Base-by-base conservation (phyloP, 2,329 filamentous ascomycete species). In the Coniochaeta sp. region DNA sequence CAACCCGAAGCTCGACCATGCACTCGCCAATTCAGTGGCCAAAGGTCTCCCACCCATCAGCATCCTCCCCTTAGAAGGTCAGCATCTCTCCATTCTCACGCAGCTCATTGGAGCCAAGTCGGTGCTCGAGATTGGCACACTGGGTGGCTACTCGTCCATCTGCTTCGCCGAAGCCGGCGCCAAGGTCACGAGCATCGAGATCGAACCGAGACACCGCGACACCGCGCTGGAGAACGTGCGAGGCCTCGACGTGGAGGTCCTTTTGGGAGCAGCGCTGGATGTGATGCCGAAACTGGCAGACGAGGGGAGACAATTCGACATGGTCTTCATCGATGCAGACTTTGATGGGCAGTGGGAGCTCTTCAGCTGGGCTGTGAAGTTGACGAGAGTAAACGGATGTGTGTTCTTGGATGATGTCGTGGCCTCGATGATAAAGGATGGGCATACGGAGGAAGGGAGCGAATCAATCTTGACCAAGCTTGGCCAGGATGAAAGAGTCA, bases 311-410 rank as follows among this genome's bases (percentile, higher is more conserved):
- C 70, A 70, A 54, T 81, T 80, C 61, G 79, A 79, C 59, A 72
- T 83, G 62, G 74, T 78, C 1, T 83, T 83, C 61, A 78, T 84
- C 31, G 80, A 83, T 66, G 81, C 80, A 3, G 79, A 79, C 55
- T 80, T 79, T 68, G 69, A 72, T 54, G 78, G 79, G 62, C 79
- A 81, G 58, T 77, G 72, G 71, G 72, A 73, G 34, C 80, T 82
- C 62, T 79, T 82, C 44, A 71, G 81, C 58, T 69, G 69, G 64
- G 75, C 76, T 2, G 66, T 78, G 19, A 72, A 71, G 36, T 70
- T 81, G 65, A 72, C 70, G 0, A 70, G 73, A 17, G 64, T 67
- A 0, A 71, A 74, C 0, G 76, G 76, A 0, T 72, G 69, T 12
- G 71, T 83, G 26, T 76, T 78, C 47, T 73, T 82, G 1, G 80